These are phyloP conservation scores for Coniochaeta hoffmannii DNA, from an alignment of 2,329 filamentous ascomycete species.

Conservation along the genomic window DNA sequence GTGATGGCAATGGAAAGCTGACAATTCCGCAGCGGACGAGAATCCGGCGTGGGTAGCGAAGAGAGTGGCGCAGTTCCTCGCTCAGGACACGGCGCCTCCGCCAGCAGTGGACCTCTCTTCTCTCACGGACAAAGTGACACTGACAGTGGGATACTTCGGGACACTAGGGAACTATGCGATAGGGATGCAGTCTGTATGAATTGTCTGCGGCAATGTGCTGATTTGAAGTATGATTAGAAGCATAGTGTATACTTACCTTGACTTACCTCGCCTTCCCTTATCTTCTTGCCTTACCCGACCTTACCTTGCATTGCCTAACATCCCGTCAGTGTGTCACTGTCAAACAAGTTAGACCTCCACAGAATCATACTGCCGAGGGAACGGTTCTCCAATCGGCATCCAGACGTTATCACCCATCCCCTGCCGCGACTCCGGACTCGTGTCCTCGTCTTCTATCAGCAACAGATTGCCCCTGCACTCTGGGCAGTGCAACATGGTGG, in stretches of 20 bases:
- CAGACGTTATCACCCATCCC: not conserved
- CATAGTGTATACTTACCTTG: not conserved
- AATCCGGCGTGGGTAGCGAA: slow-evolving; percentile 17
- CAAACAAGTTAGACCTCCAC: not conserved
- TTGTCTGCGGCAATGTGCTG: too few relatives aligned
- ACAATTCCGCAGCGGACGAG: slow-evolving; percentile 13
- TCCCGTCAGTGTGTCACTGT: not conserved
- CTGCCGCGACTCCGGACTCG: not conserved
- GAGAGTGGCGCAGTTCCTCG: slow-evolving; percentile 14
- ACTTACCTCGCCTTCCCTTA: not conserved
- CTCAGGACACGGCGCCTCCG: slow-evolving; percentile 12
- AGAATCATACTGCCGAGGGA: not conserved
- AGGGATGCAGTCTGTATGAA: not conserved
- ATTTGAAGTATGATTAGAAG: not conserved
- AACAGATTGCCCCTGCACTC: not conserved
- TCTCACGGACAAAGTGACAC: slow-evolving; percentile 13
- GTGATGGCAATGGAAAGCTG: not conserved
- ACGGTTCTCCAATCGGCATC: not conserved
- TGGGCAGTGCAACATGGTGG: not conserved
- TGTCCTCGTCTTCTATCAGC: not conserved
- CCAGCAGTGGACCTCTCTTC: slow-evolving; percentile 11
- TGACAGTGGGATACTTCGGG: slow-evolving; percentile 16
- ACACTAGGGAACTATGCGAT: slow-evolving; percentile 11
- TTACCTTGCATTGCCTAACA: not conserved
- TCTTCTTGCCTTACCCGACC: not conserved